These are phyloP conservation scores for Austroboletus niveus DNA, from an alignment of 1,284 basidiomycete genomes.

Conservation along the genomic window DNA sequence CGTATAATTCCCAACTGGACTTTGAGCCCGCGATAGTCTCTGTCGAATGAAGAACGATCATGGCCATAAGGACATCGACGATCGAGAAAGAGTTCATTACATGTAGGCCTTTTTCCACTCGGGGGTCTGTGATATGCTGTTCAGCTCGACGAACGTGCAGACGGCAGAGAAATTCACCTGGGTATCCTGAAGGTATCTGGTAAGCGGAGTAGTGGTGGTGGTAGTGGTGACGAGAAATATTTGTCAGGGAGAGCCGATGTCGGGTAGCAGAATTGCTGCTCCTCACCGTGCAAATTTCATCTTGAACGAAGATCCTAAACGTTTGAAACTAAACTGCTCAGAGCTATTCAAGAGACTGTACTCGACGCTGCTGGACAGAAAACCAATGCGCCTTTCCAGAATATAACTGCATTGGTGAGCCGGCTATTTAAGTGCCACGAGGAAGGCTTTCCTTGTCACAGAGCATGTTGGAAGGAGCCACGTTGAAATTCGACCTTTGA, in stretches of 20 bases:
- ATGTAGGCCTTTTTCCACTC: conserved; percentile 86
- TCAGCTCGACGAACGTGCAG: background rate
- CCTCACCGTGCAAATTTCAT: conserved; percentile 59
- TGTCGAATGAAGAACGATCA: conserved; percentile 25
- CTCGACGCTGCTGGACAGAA: too few relatives aligned
- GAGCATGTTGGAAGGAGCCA: too few relatives aligned
- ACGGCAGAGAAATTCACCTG: conserved; percentile 44
- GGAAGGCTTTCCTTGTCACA: too few relatives aligned
- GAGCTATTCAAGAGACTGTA: too few relatives aligned
- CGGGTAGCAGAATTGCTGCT: background rate
- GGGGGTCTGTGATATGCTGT: conserved; percentile 49
- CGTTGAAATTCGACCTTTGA: background rate
- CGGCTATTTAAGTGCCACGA: too few relatives aligned
- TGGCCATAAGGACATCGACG: background rate
- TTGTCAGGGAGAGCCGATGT: conserved; percentile 5
- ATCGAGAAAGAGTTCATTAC: conserved; percentile 34
- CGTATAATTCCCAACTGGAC: conserved; percentile 62
- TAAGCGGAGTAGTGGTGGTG: background rate
- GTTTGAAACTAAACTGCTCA: too few relatives aligned
- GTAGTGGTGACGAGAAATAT: background rate
- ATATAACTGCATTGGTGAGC: too few relatives aligned
- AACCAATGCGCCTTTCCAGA: too few relatives aligned
- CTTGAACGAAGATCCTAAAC: too few relatives aligned
- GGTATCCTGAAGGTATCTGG: conserved; percentile 66
- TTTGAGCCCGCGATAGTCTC: conserved; percentile 74